These are phyloP conservation scores for Coprinopsis sp. DNA, from an alignment of 768 basidiomycete genomes.

Conservation along the genomic window DNA sequence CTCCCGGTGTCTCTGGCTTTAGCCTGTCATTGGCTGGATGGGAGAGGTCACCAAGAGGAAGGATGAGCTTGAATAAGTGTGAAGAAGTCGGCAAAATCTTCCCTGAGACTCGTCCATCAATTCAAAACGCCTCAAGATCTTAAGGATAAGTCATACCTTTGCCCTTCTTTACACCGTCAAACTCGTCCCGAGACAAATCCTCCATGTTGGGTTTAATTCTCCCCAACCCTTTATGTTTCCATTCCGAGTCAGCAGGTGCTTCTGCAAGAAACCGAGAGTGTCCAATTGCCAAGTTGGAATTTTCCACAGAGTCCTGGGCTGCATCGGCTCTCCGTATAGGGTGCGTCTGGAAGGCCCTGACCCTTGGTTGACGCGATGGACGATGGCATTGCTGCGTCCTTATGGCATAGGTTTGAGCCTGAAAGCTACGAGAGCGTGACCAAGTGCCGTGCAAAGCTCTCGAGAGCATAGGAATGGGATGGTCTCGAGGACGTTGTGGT, in stretches of 20 bases:
- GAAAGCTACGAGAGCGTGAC: no score
- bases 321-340: not conserved
- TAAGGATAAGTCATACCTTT: constrained; percentile 26
- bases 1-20: constrained; percentile 6
- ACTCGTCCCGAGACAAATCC: constrained; percentile 17
- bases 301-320: not conserved
- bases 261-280: constrained; percentile 44
- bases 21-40: constrained; percentile 13
- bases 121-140: not conserved
- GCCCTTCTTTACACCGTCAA: constrained; percentile 24
- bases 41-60: constrained; percentile 39
- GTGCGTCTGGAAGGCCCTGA: no score
- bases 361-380: no score
- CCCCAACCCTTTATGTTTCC: constrained; percentile 19
- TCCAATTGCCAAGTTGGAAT: not conserved
- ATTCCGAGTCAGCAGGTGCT: constrained; percentile 29
- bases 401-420: no score
- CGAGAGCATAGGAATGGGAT: no score
- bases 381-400: no score
- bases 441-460: no score
- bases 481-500: no score
- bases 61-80: constrained; percentile 61
- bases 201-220: constrained; percentile 9
- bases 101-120: constrained; percentile 28
- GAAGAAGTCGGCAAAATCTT: constrained; percentile 59